Evolutionary conservation across 345 rosid genomes (phyloP).

Genomic region (Rhodamnia argentea): DNA sequence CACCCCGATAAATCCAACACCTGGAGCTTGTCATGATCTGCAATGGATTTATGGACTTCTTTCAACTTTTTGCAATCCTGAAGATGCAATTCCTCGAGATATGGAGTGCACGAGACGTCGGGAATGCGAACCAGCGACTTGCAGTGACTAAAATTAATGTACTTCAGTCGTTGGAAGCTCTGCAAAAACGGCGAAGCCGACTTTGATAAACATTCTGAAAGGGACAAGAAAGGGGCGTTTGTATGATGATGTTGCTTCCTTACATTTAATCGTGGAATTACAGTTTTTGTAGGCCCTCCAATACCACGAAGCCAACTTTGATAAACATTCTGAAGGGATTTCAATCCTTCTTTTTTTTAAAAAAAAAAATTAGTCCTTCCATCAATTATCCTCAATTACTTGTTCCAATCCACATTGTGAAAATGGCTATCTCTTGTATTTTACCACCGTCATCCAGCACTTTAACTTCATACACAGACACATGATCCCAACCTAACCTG

Average conservation of each 20-base stretch:
- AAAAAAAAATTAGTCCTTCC: neutral
- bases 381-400: neutral
- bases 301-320: too few relatives aligned
- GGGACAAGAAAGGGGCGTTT: neutral
- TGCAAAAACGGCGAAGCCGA: neutral
- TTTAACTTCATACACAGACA: too few relatives aligned
- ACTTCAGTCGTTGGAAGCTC: neutral
- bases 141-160: neutral
- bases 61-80: neutral
- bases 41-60: neutral
- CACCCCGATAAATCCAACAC: neutral
- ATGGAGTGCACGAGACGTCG: neutral
- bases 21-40: neutral
- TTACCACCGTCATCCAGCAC: neutral
- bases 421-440: too few relatives aligned
- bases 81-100: neutral
- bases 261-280: too few relatives aligned
- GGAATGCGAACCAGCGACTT: neutral
- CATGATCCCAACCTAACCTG: too few relatives aligned
- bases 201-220: fast-evolving
- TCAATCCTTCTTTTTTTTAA: neutral
- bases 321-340: neutral
- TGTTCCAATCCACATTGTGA: too few relatives aligned
- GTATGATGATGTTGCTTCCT: neutral
- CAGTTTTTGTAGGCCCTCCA: too few relatives aligned